Percentiles rank a stretch among this genome's conserved stretches.
These are phyloP conservation scores for Pseudomassariella vexata DNA, from an alignment of 2,329 filamentous ascomycete genomes.

Conservation along the genomic window DNA sequence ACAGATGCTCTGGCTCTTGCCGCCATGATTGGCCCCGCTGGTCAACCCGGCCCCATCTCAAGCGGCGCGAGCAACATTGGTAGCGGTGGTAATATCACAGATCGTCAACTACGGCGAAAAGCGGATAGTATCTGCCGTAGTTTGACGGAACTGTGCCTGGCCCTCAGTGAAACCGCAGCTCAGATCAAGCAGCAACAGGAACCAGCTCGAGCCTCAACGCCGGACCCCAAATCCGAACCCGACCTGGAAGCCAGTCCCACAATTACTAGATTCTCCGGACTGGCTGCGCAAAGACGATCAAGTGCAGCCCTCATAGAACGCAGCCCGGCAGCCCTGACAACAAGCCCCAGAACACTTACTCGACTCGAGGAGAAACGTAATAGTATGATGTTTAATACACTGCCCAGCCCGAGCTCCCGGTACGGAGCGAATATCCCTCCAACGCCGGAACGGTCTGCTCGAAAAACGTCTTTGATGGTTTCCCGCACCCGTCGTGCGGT, in stretches of 20 bases:
- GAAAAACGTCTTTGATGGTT: conserved; percentile 49
- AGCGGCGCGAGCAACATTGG: conserved; percentile 61
- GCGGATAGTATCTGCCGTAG: conserved; percentile 90
- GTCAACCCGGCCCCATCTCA: conserved; percentile 63
- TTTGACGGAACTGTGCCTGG: conserved; percentile 85
- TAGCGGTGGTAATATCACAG: conserved; percentile 48
- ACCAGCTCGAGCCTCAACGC: conserved; percentile 13
- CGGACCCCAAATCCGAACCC: conserved; percentile 19
- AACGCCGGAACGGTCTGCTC: conserved; percentile 34
- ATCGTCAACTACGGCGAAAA: conserved; percentile 83
- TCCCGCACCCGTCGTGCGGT: conserved; percentile 39
- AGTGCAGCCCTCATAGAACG: conserved; percentile 31
- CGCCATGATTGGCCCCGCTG: conserved; percentile 68
- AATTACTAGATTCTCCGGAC: conserved; percentile 31
- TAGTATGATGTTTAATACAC: conserved; percentile 37
- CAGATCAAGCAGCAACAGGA: conserved; percentile 27
- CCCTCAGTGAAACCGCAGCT: conserved; percentile 59
- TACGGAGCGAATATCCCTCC: conserved; percentile 29
- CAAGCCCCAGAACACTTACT: conserved; percentile 42
- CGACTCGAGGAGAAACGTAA: conserved; percentile 49
- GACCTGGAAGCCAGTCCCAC: conserved; percentile 42
- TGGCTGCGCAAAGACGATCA: conserved; percentile 32
- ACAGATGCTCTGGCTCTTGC: conserved; percentile 76
- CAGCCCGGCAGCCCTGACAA: conserved; percentile 26
- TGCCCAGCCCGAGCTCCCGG: conserved; percentile 38